Base-by-base conservation (phyloP, 2,329 filamentous ascomycete genomes). In the Trichoderma koningii region DNA sequence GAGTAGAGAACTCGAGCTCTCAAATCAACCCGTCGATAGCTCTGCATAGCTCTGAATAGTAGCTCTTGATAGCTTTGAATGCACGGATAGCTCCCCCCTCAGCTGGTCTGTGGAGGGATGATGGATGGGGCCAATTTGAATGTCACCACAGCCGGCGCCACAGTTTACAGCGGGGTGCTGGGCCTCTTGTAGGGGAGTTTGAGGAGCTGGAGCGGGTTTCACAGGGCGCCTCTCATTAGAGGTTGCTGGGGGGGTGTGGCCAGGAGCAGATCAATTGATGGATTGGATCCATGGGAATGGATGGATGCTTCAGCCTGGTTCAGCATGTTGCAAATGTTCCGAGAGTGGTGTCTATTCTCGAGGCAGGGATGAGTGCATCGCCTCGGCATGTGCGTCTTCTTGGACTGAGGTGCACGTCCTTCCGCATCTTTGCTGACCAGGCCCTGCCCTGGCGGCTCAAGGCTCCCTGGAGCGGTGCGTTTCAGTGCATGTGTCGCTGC, bases 281-380 rank as follows among this genome's bases (percentile, higher is more conserved):
- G 56, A 21, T 30, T 23, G 21, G 21, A 23, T 23, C 21, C 21
- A 23, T 23, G 21, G 21, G 3, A 23, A 23, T 23, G 45, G 56
- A 21, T 30, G 34, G 38, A 30, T 42, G 30, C 26, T 60, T 30
- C 55, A 57, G 42, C 53, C 44, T 21, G 53, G 19, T n/a, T 55
- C 30, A 30, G 30, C 19, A 19, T 42, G 47, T 6, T n/a, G 26
- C 6, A n/a, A 48, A 55, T 17, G 42, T 50, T 42, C 61, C 61
- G 44, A 50, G 30, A 55, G 51, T 15, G 61, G 52, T 65, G 42
- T 57, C 55, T 57, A 53, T 65, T 59, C 56, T 59, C 63, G 55
- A 57, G 51, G 26, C 34, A 45, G 45, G 47, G 48, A 47, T 23
- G 21, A 23, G 21, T 28, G 41, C 15, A 30, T 52, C 17, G 5